These are phyloP conservation scores for Aspergillus pseudoglaucus DNA, from an alignment of 2,329 filamentous ascomycete genomes.

Conservation along the genomic window DNA sequence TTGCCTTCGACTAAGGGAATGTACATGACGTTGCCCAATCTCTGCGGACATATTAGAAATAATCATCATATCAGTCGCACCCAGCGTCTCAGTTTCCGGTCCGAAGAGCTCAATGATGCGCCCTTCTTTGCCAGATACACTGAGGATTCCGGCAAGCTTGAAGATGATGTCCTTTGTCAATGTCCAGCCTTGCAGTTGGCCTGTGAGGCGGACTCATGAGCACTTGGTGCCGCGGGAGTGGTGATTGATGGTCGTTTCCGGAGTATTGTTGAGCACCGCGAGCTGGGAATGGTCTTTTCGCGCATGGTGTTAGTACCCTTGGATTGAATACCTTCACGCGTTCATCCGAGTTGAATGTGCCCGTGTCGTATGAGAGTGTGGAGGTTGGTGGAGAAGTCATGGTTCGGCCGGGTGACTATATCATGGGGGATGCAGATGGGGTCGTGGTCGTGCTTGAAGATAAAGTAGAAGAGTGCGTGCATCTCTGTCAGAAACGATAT, in stretches of 20 bases:
- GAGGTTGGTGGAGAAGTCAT: constrained; percentile 15
- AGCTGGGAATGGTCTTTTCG: constrained; percentile 27
- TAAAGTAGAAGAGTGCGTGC: constrained; percentile 24
- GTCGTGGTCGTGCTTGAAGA: constrained; percentile 14
- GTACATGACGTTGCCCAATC: constrained; percentile 71
- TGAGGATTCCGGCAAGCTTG: constrained; percentile 89
- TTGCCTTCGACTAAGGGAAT: constrained; percentile 93
- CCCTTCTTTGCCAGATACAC: constrained; percentile 91
- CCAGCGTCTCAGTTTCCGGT: constrained; percentile 64
- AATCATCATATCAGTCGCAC: constrained; percentile 76
- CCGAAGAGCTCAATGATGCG: constrained; percentile 54
- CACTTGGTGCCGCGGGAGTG: constrained; percentile 29
- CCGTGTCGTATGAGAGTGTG: constrained; percentile 22
- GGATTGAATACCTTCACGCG: constrained; percentile 31
- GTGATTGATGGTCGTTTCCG: constrained; percentile 36
- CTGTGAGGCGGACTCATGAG: constrained; percentile 14
- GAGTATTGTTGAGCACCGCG: constrained; percentile 29
- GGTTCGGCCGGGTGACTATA: constrained; percentile 29
- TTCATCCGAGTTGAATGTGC: constrained; percentile 28
- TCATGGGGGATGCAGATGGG: constrained; percentile 30
- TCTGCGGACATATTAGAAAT: constrained; percentile 61
- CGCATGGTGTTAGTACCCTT: constrained; percentile 23
- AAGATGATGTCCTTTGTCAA: constrained; percentile 90
- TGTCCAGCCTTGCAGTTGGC: constrained; percentile 70
- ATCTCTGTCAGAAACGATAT: constrained; percentile 26